Base-by-base conservation (phyloP, 306 rosid species). In the Sphenostylis stenocarpa region DNA sequence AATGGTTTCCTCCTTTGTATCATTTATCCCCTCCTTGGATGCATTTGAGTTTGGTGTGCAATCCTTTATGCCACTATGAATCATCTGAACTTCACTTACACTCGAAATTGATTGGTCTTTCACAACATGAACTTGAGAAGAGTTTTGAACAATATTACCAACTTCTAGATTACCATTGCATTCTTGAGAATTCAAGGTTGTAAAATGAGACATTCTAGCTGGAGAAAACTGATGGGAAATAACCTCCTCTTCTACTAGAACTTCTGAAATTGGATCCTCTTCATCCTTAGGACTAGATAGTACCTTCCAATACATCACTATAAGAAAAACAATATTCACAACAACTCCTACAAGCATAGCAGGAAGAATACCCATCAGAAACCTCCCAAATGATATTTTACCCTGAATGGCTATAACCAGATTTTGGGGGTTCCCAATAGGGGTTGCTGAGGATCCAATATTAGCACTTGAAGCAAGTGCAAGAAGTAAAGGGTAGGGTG, bases 401-500 rank as follows among this genome's bases (percentile, higher is more conserved):
- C 97, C 91, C 73, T 83, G 89, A 41, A 92, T 86, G 11, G 97
- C 98, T 77, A 90, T 92, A 55, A 95, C 88, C 51, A 92, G 79
- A 82, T 92, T 95, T 36, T 95, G 97, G 20, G 98, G 98, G 49
- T 95, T 95, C 7, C 97, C 98, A 41, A 95, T 95, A 0, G 97
- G 97, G 12, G 98, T 92, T 1, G 96, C 93, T 21, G 98, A 75
- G 34, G 97, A 95, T 16, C 97, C 98, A 70, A 92, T 95, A 49
- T 95, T 95, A 55, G 97, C 90, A 85, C 96, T 90, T 15, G 97
- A 79, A 39, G 98, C 97, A 76, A 95, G 93, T 11, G 98, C 98
- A 67, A 95, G 96, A 20, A 92, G 84, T 47, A 90, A 90, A 24
- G 98, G 98, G 47, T 87, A 93, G 4, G 98, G 97, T 45, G 98